Evolutionary conservation across 352 stramenopile genomes (phyloP).

Genomic region (Phytopythium chamaehyphon): DNA sequence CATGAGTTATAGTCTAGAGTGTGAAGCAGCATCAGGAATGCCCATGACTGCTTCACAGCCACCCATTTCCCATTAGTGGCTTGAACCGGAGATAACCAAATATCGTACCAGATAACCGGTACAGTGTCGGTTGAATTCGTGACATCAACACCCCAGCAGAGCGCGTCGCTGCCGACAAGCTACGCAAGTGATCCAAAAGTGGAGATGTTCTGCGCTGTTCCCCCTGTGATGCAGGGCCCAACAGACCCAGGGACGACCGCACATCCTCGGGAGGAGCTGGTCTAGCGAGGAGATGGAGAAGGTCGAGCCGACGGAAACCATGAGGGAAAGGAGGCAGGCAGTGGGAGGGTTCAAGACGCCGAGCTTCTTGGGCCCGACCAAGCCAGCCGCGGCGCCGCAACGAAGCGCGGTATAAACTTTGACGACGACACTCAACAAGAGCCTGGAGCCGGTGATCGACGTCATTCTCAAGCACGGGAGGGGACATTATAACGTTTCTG

Average conservation of each 20-base stretch:
- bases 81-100: too few relatives aligned
- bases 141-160: too few relatives aligned
- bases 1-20: neutral
- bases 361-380: conserved; percentile 46
- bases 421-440: conserved; percentile 77
- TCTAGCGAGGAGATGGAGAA: conserved; percentile 10
- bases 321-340: conserved; percentile 25
- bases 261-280: conserved; percentile 9
- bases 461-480: conserved; percentile 67
- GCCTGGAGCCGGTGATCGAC: conserved; percentile 71
- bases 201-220: too few relatives aligned
- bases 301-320: conserved; percentile 25
- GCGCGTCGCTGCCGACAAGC: too few relatives aligned
- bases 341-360: conserved; percentile 11
- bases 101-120: too few relatives aligned
- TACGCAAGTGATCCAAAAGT: too few relatives aligned
- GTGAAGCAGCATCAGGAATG: too few relatives aligned
- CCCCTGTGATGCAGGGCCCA: too few relatives aligned
- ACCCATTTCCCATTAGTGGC: too few relatives aligned
- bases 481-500: conserved; percentile 85
- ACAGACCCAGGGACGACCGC: conserved; percentile 4
- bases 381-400: conserved; percentile 37
- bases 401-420: conserved; percentile 68
- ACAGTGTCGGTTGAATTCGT: too few relatives aligned
- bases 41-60: too few relatives aligned